Base-by-base conservation (phyloP, 805 yeast species). In the Pichia thaimueangensis region DNA sequence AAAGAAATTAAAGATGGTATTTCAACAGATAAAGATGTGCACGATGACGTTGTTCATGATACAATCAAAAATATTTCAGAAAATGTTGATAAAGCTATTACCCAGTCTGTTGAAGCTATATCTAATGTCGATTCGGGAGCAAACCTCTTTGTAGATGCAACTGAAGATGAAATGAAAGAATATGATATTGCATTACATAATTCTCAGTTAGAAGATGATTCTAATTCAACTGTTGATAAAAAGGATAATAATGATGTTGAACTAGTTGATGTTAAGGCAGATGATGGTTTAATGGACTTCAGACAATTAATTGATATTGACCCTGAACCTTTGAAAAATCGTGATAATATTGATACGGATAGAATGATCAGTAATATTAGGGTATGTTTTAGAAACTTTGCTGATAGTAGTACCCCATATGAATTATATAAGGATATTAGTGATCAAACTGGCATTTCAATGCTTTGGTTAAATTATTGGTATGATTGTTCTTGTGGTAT, bases 401-500 rank as follows among this genome's bases (percentile, higher is more conserved):
- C 57, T 3, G 56, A 59, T 16, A 48, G 53, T 4, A 43, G 50
- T 31, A 53, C 62, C 7, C 51, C 62, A 0, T 52, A 48, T 36
- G 62, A 57, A 8, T 48, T 60, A 34, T 58, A 56, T 45, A 54
- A 57, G 35, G 54, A 50, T 12, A 45, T 59, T 40, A 50, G 54
- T 41, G 61, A 58, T 37, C 53, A 51, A 35, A 55, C 59, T 11
- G 62, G 62, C 1, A 42, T 60, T 20, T 56, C 60, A 5, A 39
- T 56, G 50, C 52, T 57, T 35, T 60, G 65, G 65, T 47, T 57
- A 21, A 54, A 53, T 31, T 57, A 57, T 37, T 60, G 65, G 65
- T 60, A 56, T 50, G 62, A 58, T 40, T 58, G 63, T 39, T 58
- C 62, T 7, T 59, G 62, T 47, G 64, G 65, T 36, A 57, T 58